Base-by-base conservation (phyloP, 1,139 yeast genomes). In the Candida labiduridarum region DNA sequence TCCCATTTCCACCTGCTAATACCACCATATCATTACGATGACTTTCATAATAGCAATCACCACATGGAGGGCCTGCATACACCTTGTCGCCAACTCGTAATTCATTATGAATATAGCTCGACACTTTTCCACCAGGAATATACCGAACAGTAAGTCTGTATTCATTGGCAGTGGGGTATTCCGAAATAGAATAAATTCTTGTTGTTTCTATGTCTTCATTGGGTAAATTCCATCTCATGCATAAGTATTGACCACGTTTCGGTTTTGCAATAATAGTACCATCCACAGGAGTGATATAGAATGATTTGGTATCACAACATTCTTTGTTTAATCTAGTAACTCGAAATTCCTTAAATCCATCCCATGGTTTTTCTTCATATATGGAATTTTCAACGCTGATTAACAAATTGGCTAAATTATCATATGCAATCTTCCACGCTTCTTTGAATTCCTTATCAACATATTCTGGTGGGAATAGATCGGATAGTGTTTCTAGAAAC, bases 381-480 rank as follows among this genome's bases (percentile, higher is more conserved):
- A 74, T 64, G 7, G 66, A 66, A 49, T 66, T 68, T 65, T 86
- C 92, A 29, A 80, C 78, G 44, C 72, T 69, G 59, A 86, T 86
- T 57, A 86, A 73, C 15, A 83, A 63, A 53, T 81, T 76, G 3
- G 91, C 91, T 54, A 86, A 73, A 53, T 80, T 82, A 38, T 78
- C 79, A 63, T 85, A 86, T 1, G 91, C 90, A 44, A 70, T 76
- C 19, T 74, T 71, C 89, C 90, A 85, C 12, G 89, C 89, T 34
- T 67, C 74, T 47, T 84, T 60, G 52, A 86, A 81, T 36, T 75
- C 83, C 1, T 73, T 75, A 18, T 83, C 81, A 22, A 88, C 89
- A 25, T 74, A 72, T 31, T 73, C 78, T 31, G 69, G 71, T 10
- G 89, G 90, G 39, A 85, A 68, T 44, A 83, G 75, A 50, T 78